phyloP scores from a whole-genome alignment of 208 protist genomes.

The Leishmania braziliensis region DNA sequence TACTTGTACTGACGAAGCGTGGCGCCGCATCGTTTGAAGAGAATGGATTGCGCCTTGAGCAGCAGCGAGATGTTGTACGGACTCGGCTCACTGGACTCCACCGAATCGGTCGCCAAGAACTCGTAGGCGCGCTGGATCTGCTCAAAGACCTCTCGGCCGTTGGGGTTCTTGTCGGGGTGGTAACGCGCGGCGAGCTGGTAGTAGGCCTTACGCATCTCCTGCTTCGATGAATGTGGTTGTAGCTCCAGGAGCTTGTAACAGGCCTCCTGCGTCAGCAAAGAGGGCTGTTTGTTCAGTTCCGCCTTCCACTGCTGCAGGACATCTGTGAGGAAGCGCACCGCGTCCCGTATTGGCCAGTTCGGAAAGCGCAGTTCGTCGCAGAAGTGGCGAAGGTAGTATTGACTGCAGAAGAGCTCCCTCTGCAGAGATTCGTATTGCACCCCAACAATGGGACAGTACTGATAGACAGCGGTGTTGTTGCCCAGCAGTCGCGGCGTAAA shows the following conservation, averaged over 20 bases:
- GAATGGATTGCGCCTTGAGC: conserved; percentile 92
- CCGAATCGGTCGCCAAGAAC: conserved; percentile 61
- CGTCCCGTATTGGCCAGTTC: conserved; percentile 92
- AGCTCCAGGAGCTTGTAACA: conserved; percentile 85
- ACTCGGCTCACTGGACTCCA: conserved; percentile 46
- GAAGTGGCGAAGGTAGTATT: conserved; percentile 95
- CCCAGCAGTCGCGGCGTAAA: conserved; percentile 92
- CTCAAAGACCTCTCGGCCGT: conserved; percentile 94
- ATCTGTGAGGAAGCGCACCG: conserved; percentile 84
- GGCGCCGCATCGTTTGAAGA: conserved; percentile 86
- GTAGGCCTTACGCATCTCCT: conserved; percentile 93
- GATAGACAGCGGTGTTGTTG: conserved; percentile 89
- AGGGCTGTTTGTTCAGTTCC: conserved; percentile 90
- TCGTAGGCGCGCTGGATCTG: conserved; percentile 91
- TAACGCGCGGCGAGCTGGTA: conserved; percentile 91
- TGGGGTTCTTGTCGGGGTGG: conserved; percentile 97
- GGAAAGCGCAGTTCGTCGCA: conserved; percentile 91
- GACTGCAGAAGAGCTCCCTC: conserved; percentile 93
- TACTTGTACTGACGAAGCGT: conserved; percentile 93
- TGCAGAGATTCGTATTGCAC: conserved; percentile 89
- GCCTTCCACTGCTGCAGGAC: conserved; percentile 82
- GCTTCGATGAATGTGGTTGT: conserved; percentile 18
- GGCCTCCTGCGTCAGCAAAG: conserved; percentile 56
- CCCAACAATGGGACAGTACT: conserved; percentile 93
- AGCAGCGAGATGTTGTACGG: conserved; percentile 71